Percentiles rank a stretch among this genome's conserved stretches.
Evolutionary conservation across 78 protist genomes (phyloP).

Genomic region (Planoprotostelium fungivorum): DNA sequence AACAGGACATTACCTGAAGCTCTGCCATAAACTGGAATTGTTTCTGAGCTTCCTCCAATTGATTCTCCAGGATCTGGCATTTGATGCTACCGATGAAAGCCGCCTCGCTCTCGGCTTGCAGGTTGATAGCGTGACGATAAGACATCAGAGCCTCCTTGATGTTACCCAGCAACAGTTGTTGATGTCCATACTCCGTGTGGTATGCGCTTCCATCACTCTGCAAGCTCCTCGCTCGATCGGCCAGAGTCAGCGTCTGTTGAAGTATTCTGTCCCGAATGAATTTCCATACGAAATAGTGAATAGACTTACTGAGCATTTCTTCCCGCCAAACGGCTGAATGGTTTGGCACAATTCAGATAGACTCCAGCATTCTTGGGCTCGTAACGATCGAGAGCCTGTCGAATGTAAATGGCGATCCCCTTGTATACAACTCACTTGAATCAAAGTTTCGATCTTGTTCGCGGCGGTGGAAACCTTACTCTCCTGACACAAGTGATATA

Average conservation of each 20-base stretch:
- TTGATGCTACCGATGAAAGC: slow-evolving; percentile 32
- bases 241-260: slow-evolving; percentile 19
- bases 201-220: neutral
- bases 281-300: neutral
- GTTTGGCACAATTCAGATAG: neutral
- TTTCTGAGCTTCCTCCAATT: slow-evolving; percentile 56
- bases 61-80: slow-evolving; percentile 22
- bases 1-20: slow-evolving; percentile 12
- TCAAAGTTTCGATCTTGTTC: neutral
- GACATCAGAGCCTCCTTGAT: neutral
- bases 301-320: neutral
- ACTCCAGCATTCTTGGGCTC: slow-evolving; percentile 43
- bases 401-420: neutral
- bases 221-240: slow-evolving; percentile 7
- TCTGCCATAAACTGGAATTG: slow-evolving; percentile 56
- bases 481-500: slow-evolving; percentile 24
- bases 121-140: slow-evolving; percentile 13
- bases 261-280: slow-evolving; percentile 1
- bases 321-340: slow-evolving; percentile 10
- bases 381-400: slow-evolving; percentile 12
- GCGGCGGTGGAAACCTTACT: neutral
- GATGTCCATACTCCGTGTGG: slow-evolving; percentile 16
- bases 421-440: neutral
- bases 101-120: slow-evolving; percentile 17
- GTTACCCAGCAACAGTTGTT: slow-evolving; percentile 5